Conservation (phyloP, 2,329 filamentous ascomycete species). For the Alternaria sp. region DNA sequence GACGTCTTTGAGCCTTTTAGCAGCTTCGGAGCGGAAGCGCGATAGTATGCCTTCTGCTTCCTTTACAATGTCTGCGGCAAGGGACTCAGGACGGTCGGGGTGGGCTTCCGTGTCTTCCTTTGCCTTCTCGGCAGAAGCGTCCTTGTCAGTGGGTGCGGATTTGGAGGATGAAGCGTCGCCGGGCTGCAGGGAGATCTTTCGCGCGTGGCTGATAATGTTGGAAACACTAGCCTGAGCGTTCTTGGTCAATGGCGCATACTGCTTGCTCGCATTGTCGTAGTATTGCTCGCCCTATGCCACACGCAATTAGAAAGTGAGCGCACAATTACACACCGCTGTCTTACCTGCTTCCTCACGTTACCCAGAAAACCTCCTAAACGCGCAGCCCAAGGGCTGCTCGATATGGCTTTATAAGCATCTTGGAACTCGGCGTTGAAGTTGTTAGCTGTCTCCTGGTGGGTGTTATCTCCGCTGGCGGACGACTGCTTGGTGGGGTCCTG, state of each 20-base stretch:
- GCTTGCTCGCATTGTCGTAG: conserved; percentile 82
- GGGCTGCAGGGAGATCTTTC: conserved; percentile 70
- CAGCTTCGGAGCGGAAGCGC: conserved; percentile 77
- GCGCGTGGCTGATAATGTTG: conserved; percentile 76
- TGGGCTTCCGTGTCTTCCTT: conserved; percentile 40
- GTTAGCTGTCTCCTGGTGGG: conserved; percentile 45
- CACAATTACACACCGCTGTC: conserved; percentile 26
- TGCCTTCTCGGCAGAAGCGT: conserved; percentile 17
- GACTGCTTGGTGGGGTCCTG: conserved; percentile 60
- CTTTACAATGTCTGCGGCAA: conserved; percentile 61
- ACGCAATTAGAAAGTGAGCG: conserved; percentile 11
- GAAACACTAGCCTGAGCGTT: conserved; percentile 85
- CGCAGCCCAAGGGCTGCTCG: conserved; percentile 88
- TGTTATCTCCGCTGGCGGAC: conserved; percentile 56
- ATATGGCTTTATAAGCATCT: conserved; percentile 94
- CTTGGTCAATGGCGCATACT: conserved; percentile 79
- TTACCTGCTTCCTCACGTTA: conserved; percentile 90
- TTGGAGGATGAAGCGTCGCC: conserved; percentile 32
- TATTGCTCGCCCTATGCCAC: conserved; percentile 78
- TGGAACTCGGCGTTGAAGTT: conserved; percentile 88
- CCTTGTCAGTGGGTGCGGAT: conserved; percentile 26
- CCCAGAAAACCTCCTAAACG: conserved; percentile 88
- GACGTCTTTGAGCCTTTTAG: conserved; percentile 86
- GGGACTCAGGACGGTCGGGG: conserved; percentile 55
- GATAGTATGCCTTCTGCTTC: conserved; percentile 74